Evolutionary conservation across 441 rosid genomes (phyloP).

Genomic region (Aleurites moluccanus): DNA sequence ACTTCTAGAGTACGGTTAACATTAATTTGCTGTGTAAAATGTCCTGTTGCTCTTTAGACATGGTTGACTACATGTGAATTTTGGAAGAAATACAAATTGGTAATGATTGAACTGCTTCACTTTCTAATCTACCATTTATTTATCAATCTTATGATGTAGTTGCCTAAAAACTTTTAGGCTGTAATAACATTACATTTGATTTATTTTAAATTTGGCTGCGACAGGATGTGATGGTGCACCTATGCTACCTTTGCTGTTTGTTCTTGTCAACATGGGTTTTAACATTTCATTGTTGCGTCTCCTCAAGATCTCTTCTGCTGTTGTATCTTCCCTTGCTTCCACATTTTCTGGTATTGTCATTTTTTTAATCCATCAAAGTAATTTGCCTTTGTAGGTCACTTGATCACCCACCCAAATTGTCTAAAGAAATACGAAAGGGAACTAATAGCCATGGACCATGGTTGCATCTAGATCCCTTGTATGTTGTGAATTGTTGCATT

Average conservation of each 20-base stretch:
- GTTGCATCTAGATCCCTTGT: neutral
- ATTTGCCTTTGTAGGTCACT: neutral
- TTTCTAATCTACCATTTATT: neutral
- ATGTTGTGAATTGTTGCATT: neutral
- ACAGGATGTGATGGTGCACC: constrained; percentile 96
- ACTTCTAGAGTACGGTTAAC: neutral
- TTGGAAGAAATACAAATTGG: neutral
- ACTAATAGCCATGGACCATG: neutral
- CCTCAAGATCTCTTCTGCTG: constrained; percentile 87
- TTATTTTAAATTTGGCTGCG: constrained; percentile 24
- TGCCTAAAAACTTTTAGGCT: constrained; percentile 3
- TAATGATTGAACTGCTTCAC: neutral
- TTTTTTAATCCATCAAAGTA: neutral
- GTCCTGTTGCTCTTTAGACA: neutral
- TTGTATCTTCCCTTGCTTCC: constrained; percentile 85
- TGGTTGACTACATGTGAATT: neutral
- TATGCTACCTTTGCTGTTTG: constrained; percentile 73
- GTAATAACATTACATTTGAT: neutral
- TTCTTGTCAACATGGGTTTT: constrained; percentile 81
- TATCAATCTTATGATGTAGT: neutral
- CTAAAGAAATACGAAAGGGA: neutral
- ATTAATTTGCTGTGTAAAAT: neutral
- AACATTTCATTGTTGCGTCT: constrained; percentile 88
- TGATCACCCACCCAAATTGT: neutral
- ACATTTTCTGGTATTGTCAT: constrained; percentile 74